Evolutionary conservation across 1,284 basidiomycete genomes (phyloP).

Genomic region (Leccinum olivaceoglutinosum): DNA sequence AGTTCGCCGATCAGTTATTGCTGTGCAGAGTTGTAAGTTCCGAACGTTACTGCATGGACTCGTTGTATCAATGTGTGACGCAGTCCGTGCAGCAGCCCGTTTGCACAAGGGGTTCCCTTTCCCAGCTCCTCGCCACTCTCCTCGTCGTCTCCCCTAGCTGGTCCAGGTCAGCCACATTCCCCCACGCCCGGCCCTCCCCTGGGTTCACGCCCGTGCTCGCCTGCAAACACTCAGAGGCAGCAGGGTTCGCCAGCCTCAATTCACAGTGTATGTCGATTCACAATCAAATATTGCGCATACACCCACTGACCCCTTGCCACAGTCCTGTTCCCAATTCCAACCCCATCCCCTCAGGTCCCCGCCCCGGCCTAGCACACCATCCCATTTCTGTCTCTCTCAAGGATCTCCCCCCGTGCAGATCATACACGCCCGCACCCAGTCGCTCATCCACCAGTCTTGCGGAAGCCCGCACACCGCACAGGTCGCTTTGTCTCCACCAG

Average conservation of each 20-base stretch:
- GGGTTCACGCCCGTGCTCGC: slow-evolving; percentile 5
- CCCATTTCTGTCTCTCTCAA: slow-evolving; percentile 6
- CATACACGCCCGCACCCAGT: slow-evolving; percentile 14
- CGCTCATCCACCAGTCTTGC: slow-evolving; percentile 17
- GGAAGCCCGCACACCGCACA: slow-evolving; percentile 1
- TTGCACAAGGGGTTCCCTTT: slow-evolving; percentile 15
- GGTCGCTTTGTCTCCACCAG: not conserved
- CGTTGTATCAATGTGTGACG: slow-evolving; percentile 9
- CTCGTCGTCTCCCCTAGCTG: slow-evolving; percentile 8
- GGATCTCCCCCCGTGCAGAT: slow-evolving; percentile 10
- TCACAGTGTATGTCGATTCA: slow-evolving; percentile 9
- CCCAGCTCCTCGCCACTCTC: slow-evolving; percentile 10
- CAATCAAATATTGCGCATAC: not conserved
- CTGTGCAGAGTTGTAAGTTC: slow-evolving; percentile 82
- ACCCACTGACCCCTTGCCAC: not conserved
- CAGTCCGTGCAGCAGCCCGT: slow-evolving; percentile 11
- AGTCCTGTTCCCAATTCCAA: slow-evolving; percentile 13
- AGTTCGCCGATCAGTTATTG: slow-evolving; percentile 59
- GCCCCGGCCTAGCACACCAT: slow-evolving; percentile 1
- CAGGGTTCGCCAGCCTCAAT: slow-evolving; percentile 11
- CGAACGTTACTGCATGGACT: not conserved
- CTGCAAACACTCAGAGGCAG: slow-evolving; percentile 4
- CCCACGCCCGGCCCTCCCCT: not conserved
- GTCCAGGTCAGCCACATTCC: slow-evolving; percentile 2
- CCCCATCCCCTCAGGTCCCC: slow-evolving; percentile 3